Evolutionary conservation across 306 rosid species (phyloP).

Genomic region (Canavalia ensiformis): DNA sequence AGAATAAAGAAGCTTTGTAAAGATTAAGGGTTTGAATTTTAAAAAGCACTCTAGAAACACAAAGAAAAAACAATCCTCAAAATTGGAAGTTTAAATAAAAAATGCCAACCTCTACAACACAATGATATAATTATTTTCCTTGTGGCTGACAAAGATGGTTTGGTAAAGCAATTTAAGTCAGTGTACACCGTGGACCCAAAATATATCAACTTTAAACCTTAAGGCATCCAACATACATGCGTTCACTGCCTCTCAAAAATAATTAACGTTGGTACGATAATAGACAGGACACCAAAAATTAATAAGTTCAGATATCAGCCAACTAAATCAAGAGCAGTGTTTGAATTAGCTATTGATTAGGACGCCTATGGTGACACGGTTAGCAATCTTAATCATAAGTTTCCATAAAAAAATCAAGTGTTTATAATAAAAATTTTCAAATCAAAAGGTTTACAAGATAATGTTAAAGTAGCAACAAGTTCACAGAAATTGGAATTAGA

Average conservation of each 20-base stretch:
- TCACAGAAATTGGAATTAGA: not conserved
- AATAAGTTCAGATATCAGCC: conserved; percentile 22
- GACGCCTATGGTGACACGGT: not conserved
- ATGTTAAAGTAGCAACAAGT: not conserved
- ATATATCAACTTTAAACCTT: conserved; percentile 1
- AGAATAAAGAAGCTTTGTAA: not conserved
- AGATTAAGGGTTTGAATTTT: not conserved
- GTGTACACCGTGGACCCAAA: not conserved
- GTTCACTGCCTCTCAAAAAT: conserved; percentile 5
- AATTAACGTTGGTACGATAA: conserved; percentile 1
- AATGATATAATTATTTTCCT: not conserved
- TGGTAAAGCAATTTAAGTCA: conserved; percentile 15
- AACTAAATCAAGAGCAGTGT: conserved; percentile 14
- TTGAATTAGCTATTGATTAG: not conserved
- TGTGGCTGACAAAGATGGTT: conserved; percentile 32
- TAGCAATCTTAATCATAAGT: conserved; percentile 3
- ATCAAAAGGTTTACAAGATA: conserved; percentile 34
- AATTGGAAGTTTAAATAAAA: not conserved
- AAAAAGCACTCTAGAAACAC: conserved; percentile 26
- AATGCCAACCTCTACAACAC: not conserved
- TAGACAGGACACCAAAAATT: conserved; percentile 14
- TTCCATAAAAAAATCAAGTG: conserved; percentile 12
- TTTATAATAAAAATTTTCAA: not conserved
- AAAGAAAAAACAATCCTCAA: not conserved
- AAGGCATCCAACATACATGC: not conserved